Conservation (phyloP, 805 yeast species). For the Maudiozyma saulgeensis region DNA sequence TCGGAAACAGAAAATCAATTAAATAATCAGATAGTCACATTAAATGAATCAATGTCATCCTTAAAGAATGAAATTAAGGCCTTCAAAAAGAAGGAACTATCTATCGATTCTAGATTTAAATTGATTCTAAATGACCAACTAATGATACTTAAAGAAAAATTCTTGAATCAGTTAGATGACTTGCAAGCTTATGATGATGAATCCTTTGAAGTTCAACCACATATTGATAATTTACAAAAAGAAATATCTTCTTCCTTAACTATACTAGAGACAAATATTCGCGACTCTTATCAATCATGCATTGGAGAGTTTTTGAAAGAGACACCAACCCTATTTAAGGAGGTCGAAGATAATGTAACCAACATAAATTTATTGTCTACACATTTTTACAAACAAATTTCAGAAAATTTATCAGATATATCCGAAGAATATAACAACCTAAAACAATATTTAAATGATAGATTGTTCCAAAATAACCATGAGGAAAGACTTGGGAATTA, state of each 20-base stretch:
- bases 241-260: conserved; percentile 14
- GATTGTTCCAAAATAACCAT: conserved; percentile 24
- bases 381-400: conserved; percentile 13
- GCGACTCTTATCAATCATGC: conserved; percentile 17
- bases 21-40: conserved; percentile 16
- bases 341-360: conserved; percentile 12
- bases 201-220: conserved; percentile 9
- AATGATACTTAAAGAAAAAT: conserved; percentile 10
- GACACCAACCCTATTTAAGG: conserved; percentile 16
- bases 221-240: conserved; percentile 12
- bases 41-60: conserved; percentile 12
- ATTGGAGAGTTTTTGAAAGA: conserved; percentile 17
- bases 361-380: conserved; percentile 12
- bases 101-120: conserved; percentile 14
- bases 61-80: conserved; percentile 16
- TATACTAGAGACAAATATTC: conserved; percentile 11
- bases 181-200: conserved; percentile 3
- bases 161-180: conserved; percentile 11
- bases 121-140: conserved; percentile 18
- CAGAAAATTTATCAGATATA: conserved; percentile 23
- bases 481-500: conserved; percentile 19
- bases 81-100: conserved; percentile 16
- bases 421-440: conserved; percentile 27
- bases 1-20: conserved; percentile 12
- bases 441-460: conserved; percentile 22